Base-by-base conservation (phyloP, 768 basidiomycete genomes). In the Lactarius psammicola region DNA sequence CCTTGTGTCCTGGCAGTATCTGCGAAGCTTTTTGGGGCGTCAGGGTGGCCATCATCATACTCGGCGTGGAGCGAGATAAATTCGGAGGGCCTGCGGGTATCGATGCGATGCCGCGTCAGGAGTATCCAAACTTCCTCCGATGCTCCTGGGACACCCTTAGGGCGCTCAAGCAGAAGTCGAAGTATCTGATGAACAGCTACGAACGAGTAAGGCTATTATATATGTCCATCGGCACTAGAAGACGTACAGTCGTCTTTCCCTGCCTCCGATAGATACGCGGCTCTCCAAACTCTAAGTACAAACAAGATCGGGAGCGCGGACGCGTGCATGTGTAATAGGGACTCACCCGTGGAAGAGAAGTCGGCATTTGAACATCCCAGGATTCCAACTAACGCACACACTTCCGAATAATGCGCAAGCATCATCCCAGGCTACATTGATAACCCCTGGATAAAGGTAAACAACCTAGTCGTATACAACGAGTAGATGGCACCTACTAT, bases 341-440 rank as follows among this genome's bases (percentile, higher is more conserved):
- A 74, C 82, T 56, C 63, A 90, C 94, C 89, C 88, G 65, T 96
- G 93, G 67, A 92, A 84, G 18, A 71, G 77, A 30, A 85, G 69
- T 2, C 68, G 67, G 33, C 80, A 75, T 3, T 77, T 68, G 77
- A 92, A 90, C 2, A 84, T 78, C 0, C 57, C 69, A 0, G 94
- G 92, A 74, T 94, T 82, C 96, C 96, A 98, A 72, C 90, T 96
- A 40, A 91, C 73, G 75, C 94, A 94, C 44, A 96, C 75, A 2
- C 89, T 85, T 40, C 92, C 87, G 68, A 98, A 98, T 0, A 84
- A 76, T 7, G 83, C 79, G 53, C 94, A 82, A 11, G 90, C 81
- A 44, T 87, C 85, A 18, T 88, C 83, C 95, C 95, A 98, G 0
- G 87, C 81, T 60, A 97, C 83, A 10, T 70, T 64, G 62, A 67